Percentiles rank a stretch among this genome's conserved stretches.
Evolutionary conservation across 202 grass and related monocot genomes (phyloP).

Genomic region (Miscanthus sacchariflorus): DNA sequence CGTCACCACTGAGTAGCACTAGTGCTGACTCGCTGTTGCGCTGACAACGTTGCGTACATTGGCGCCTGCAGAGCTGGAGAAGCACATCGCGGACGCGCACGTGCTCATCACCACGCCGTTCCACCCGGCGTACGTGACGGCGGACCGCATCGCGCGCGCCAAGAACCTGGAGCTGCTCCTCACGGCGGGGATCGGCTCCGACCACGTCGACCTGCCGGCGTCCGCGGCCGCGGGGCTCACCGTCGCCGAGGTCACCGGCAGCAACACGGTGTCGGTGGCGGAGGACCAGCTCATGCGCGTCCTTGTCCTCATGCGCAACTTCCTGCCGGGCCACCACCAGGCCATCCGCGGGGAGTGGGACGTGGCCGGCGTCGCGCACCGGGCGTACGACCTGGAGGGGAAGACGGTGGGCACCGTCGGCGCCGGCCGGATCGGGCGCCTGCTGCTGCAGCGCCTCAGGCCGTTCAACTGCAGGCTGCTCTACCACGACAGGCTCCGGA

Average conservation of each 20-base stretch:
- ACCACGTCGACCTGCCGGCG: constrained; percentile 65
- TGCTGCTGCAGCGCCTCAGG: constrained; percentile 65
- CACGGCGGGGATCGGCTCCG: constrained; percentile 75
- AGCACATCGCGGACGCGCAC: constrained; percentile 75
- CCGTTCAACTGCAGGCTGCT: constrained; percentile 79
- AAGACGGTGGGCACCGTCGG: constrained; percentile 72
- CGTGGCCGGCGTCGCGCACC: constrained; percentile 63
- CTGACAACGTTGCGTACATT: background rate
- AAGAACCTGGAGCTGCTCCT: constrained; percentile 75
- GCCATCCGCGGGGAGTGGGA: constrained; percentile 60
- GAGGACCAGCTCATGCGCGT: constrained; percentile 74
- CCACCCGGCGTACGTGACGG: constrained; percentile 84
- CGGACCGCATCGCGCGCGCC: constrained; percentile 56
- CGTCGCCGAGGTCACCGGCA: constrained; percentile 72
- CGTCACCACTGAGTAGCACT: too few species aligned
- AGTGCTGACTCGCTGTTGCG: too few species aligned
- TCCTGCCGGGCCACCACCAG: constrained; percentile 64
- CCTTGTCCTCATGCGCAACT: constrained; percentile 66
- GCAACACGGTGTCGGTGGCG: constrained; percentile 70
- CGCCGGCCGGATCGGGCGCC: constrained; percentile 63
- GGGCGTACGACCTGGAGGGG: constrained; percentile 64
- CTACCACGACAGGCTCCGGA: constrained; percentile 68
- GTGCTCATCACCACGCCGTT: constrained; percentile 82
- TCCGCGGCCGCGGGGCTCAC: constrained; percentile 60
- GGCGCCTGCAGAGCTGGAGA: constrained; percentile 65